Percentiles rank a stretch among this genome's conserved stretches.
These are phyloP conservation scores for Plectosphaerella cucumerina DNA, from an alignment of 2,329 filamentous ascomycete genomes.

Conservation along the genomic window DNA sequence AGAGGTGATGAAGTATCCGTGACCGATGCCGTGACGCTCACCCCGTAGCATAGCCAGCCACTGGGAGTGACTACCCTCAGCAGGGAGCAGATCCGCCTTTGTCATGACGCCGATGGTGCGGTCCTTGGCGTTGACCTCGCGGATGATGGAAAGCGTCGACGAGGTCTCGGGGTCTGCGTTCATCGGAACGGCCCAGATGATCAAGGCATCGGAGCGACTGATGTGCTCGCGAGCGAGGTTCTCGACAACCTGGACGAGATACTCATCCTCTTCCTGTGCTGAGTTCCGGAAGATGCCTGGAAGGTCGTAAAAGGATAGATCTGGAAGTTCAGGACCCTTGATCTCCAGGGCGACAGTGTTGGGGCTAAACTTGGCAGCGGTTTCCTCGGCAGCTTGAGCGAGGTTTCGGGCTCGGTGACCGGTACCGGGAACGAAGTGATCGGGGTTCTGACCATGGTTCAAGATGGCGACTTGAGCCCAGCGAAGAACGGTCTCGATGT, in stretches of 20 bases:
- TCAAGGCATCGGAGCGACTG: conserved; percentile 62
- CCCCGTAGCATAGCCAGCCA: conserved; percentile 63
- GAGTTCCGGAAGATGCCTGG: conserved; percentile 76
- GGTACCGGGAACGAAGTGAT: conserved; percentile 50
- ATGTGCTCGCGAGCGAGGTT: conserved; percentile 71
- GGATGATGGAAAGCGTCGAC: conserved; percentile 62
- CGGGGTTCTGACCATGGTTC: conserved; percentile 55
- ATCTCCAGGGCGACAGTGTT: conserved; percentile 79
- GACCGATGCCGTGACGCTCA: conserved; percentile 56
- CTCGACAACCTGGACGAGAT: conserved; percentile 67
- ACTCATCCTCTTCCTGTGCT: conserved; percentile 58
- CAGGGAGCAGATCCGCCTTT: conserved; percentile 71
- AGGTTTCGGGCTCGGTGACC: conserved; percentile 31
- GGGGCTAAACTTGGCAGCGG: conserved; percentile 69
- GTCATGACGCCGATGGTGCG: conserved; percentile 75
- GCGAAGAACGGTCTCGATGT: conserved; percentile 64
- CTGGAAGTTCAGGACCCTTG: conserved; percentile 63
- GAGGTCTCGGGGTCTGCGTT: conserved; percentile 75
- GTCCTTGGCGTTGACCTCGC: conserved; percentile 47
- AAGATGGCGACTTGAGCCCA: conserved; percentile 76
- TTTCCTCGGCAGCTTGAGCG: conserved; percentile 31
- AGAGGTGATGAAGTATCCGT: conserved; percentile 78
- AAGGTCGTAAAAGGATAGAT: conserved; percentile 79
- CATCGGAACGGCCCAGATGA: conserved; percentile 75
- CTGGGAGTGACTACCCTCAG: conserved; percentile 42